Evolutionary conservation across 805 yeast species (phyloP), one percentile per base, ranked within the genome.

Genomic region (Sugiyamaella valdiviana): DNA sequence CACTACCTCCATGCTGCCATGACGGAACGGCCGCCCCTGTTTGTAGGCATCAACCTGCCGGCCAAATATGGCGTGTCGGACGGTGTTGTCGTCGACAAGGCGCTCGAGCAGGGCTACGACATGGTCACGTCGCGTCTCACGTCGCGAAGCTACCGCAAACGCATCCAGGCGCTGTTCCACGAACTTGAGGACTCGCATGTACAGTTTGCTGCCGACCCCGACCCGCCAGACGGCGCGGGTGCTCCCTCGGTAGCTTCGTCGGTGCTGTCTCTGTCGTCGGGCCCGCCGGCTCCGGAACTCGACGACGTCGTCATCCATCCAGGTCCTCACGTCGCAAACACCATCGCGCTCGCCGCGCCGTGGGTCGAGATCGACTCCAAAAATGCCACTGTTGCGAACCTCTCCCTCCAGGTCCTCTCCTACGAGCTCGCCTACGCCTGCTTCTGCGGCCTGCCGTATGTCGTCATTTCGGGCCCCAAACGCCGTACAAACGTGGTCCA

Each of bases 331-430:
- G 61, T 71, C 2, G 46, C 57, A 1, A 62, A 64, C 53, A 63
- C 78, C 6, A 73, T 83, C 20, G 87, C 85, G 0, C 57, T 82
- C 24, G 62, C 82, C 2, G 75, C 87, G 0, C 78, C 84, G 2
- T 83, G 88, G 87, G 68, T 81, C n/a, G 87, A 82, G 57, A 63
- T 82, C 37, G 87, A 82, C 53, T 74, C 80, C 24, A 64, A 66
- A 7, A 78, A 80, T 59, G 61, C 65, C 0, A 52, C 70, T 5
- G 68, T 77, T 2, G 75, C 82, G 24, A 76, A 73, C 51, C 68
- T 81, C 44, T 78, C 83, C 5, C 64, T 66, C 32, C 81, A 81
- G 55, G 83, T 81, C 0, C 59, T 82, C n/a, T 50, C 63, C 22
- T 77, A 79, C 55, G 87, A 83, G 61, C 63, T 81, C 36, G 68